Evolutionary conservation across 345 rosid genomes (phyloP), one percentile per base, ranked within the genome.

Genomic region (Angophora floribunda): DNA sequence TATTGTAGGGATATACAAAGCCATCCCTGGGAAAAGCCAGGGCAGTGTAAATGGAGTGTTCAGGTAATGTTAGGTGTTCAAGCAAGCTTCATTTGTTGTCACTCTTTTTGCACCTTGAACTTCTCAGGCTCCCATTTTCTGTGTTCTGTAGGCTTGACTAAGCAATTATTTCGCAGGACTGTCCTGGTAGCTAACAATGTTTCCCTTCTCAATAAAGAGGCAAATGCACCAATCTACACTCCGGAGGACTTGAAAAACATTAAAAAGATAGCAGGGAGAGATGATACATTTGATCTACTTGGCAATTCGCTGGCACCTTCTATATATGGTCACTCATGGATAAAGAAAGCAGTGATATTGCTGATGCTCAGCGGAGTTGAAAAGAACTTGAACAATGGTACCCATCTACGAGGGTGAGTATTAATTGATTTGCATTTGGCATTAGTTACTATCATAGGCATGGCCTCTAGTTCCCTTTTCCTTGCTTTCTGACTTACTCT

Each of bases 31-130:
- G 45, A 98, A 92, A 90, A 96, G 92, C 92, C 96, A 97, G 95
- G 99, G 99, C 86, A 93, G 99, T 90, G 98, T 98, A 17, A 98
- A 97, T 89, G 99, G 99, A 90, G 99, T 98, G 51, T 98, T 98
- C 91, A 97, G 99, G 99, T 98, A 91, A 57, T 85, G 87, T 80
- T 28, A 9, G 75, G 59, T 44, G 51, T 28, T n/a, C 28, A 41
- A 51, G 59, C 41, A 51, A 12, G 28, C 52, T 51, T 30, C 32
- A 17, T 63, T 30, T 21, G 10, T 63, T 49, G 28, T 87, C 26
- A 45, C 28, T 70, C 51, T 87, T 17, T 49, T 41, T 16, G 28
- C 52, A 36, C 26, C 80, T 59, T 13, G 85, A 51, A 32, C n/a
- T 28, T 12, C 53, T 50, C 32, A 47, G 49, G 57, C 24, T 52